phyloP scores from a whole-genome alignment of 164 flowering plant genomes.

The Chimonanthus praecox region DNA sequence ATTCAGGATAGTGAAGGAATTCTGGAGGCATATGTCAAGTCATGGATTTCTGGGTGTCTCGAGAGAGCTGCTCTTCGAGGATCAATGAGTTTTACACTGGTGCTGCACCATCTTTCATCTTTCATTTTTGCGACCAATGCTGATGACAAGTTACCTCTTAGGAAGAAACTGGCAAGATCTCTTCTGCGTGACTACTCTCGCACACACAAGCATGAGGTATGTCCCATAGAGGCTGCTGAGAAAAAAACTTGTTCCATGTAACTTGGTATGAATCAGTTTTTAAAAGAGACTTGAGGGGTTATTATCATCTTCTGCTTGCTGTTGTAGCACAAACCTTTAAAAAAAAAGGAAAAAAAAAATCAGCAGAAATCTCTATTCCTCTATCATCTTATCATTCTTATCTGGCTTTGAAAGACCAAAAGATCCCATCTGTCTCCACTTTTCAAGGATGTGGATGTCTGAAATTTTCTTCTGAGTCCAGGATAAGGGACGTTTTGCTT shows the following conservation, averaged over 20 bases:
- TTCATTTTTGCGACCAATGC: slow-evolving; percentile 38
- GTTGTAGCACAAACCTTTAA: background rate
- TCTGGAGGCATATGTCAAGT: slow-evolving; percentile 76
- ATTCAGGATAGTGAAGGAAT: slow-evolving; percentile 65
- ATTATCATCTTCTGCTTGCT: background rate
- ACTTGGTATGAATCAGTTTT: background rate
- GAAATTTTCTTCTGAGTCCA: background rate
- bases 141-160: slow-evolving; percentile 28
- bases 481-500: too few relatives aligned
- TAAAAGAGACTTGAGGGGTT: background rate
- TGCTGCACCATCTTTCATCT: slow-evolving; percentile 75
- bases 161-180: slow-evolving; percentile 58
- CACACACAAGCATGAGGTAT: slow-evolving; percentile 68
- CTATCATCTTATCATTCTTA: too few relatives aligned
- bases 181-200: slow-evolving; percentile 68
- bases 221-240: background rate
- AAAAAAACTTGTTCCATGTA: background rate
- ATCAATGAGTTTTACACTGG: slow-evolving; percentile 55
- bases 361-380: too few relatives aligned
- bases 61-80: slow-evolving; percentile 67
- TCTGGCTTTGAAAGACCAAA: too few relatives aligned
- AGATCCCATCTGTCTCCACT: background rate
- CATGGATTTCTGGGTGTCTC: slow-evolving; percentile 87
- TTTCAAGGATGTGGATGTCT: background rate
- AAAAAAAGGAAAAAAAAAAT: too few relatives aligned